These are phyloP conservation scores for Achlya hypogyna DNA, from an alignment of 352 stramenopile genomes.

Conservation along the genomic window DNA sequence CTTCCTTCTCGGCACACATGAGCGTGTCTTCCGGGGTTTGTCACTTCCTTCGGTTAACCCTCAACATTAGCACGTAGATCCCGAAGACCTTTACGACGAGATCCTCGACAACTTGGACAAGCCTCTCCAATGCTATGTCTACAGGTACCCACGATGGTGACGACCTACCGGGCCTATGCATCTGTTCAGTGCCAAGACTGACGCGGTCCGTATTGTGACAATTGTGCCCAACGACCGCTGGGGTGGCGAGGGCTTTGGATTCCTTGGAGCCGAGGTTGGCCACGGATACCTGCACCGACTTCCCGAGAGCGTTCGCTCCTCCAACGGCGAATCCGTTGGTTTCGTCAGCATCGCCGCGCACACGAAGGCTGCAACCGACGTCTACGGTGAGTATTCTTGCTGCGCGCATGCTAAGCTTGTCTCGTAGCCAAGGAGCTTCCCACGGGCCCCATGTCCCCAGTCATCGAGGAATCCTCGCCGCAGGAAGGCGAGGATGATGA, in stretches of 20 bases:
- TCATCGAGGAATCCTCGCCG: no score
- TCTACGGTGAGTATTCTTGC: constrained; percentile 47
- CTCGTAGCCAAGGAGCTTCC: no score
- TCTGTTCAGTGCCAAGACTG: constrained; percentile 57
- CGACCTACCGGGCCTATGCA: not conserved
- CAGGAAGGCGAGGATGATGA: no score
- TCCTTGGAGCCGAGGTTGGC: constrained; percentile 91
- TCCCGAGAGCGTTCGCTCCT: constrained; percentile 48
- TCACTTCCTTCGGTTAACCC: not conserved
- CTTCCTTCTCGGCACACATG: constrained; percentile 93
- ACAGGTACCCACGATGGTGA: constrained; percentile 59
- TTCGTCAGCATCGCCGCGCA: constrained; percentile 70
- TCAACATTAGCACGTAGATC: constrained; percentile 23
- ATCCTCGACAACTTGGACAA: constrained; percentile 85
- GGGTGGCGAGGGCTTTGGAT: constrained; percentile 71
- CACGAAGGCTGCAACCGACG: constrained; percentile 63
- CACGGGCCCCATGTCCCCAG: no score
- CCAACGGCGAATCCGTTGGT: constrained; percentile 57
- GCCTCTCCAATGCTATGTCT: constrained; percentile 96
- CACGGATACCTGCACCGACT: constrained; percentile 95
- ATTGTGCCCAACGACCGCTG: constrained; percentile 73
- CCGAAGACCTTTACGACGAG: constrained; percentile 85
- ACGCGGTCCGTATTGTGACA: constrained; percentile 90
- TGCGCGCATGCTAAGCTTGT: not conserved
- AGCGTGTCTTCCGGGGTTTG: constrained; percentile 59